Evolutionary conservation across 306 rosid species (phyloP), one percentile per base, ranked within the genome.

Genomic region (Leucaena leucocephala): DNA sequence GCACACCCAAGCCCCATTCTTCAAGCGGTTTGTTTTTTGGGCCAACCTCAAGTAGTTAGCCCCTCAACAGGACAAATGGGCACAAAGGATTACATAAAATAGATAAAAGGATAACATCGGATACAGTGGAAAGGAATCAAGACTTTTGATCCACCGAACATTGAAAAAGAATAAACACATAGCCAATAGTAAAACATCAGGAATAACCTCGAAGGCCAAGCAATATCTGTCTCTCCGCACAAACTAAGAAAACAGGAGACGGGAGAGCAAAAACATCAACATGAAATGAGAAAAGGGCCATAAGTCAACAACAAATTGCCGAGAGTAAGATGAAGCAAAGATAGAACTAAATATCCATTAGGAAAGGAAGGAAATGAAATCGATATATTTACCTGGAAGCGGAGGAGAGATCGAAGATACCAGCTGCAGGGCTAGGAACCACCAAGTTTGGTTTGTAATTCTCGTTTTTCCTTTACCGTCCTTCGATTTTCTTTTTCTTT

Each of bases 341-440:
- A 44, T 11, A 42, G 34, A 43, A 19, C 19, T 7, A 22, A 70
- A 6, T 22, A 12, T 70, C 44, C 45, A 35, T 34, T 2, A 50
- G 44, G 21, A 34, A 33, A n/a, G 36, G 74, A 21, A 43, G 4
- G 17, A 43, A 42, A 43, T 19, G 72, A 69, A 69, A 45, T 69
- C 57, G 3, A 22, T 27, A 21, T n/a, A 22, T 61, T 14, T 15
- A 46, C 75, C 35, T 39, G 5, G 46, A 49, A 49, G 34, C 16
- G 63, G 45, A 35, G 46, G 35, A 50, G 76, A 49, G 63, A 71
- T 50, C 76, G 63, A 9, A 16, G 62, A 49, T 34, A 35, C 63
- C 42, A 34, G 45, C 9, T 50, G 39, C 55, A 68, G 15, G 19
- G 55, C 55, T 14, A 68, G 17, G 6, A 67, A 67, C 35, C 52